Percentiles rank a stretch among this genome's conserved stretches.
Conservation (phyloP, 2,329 filamentous ascomycete genomes). For the Sarocladiaceae sp. region DNA sequence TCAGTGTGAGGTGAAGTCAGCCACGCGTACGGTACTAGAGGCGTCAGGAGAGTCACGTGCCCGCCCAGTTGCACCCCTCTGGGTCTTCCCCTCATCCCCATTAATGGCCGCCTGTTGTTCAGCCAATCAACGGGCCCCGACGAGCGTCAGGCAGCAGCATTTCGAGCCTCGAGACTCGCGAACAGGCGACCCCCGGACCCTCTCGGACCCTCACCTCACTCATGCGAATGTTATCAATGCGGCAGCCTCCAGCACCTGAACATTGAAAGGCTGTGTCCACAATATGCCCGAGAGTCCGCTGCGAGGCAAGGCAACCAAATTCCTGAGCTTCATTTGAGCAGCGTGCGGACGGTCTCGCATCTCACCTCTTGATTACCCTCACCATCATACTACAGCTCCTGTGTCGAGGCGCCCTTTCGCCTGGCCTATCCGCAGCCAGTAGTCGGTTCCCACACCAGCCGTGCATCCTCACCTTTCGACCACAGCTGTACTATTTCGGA, state of each 20-base stretch:
- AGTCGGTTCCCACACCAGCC: neutral
- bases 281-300: constrained; percentile 7
- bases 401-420: too few species aligned
- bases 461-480: neutral
- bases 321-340: constrained; percentile 1
- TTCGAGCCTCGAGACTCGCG: constrained; percentile 7
- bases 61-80: neutral
- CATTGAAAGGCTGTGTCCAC: neutral
- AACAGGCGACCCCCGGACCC: too few species aligned
- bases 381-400: too few species aligned
- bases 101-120: neutral
- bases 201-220: neutral
- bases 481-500: neutral
- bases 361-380: neutral
- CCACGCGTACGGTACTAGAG: neutral
- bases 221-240: constrained; percentile 1
- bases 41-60: neutral
- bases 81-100: neutral
- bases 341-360: neutral
- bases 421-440: constrained; percentile 4
- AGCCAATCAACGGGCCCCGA: neutral
- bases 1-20: neutral
- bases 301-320: constrained; percentile 4
- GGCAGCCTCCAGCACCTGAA: constrained; percentile 1
- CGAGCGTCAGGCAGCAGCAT: constrained; percentile 8